These are phyloP conservation scores for Magnolia kwangsiensis DNA, from an alignment of 164 flowering plant species.

Conservation along the genomic window DNA sequence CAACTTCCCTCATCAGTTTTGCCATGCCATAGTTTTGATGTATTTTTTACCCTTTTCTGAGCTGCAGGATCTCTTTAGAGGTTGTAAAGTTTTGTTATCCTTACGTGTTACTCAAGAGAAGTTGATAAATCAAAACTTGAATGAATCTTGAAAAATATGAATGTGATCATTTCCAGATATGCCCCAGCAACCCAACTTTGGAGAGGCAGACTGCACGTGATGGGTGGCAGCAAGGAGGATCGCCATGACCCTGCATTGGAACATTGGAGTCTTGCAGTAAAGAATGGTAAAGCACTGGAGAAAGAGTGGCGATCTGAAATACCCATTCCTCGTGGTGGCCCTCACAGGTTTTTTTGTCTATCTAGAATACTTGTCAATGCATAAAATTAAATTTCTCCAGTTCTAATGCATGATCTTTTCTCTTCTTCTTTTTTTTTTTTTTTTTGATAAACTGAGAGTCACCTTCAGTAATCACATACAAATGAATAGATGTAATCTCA, in stretches of 20 bases:
- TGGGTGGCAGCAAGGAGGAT: conserved; percentile 98
- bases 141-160: neutral
- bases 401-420: neutral
- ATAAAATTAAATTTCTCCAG: neutral
- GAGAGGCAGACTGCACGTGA: conserved; percentile 98
- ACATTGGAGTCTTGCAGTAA: conserved; percentile 95
- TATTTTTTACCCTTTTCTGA: too few species aligned
- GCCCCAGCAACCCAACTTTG: conserved; percentile 97
- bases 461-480: too few species aligned
- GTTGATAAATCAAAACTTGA: neutral
- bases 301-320: conserved; percentile 74
- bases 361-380: neutral
- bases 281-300: conserved; percentile 79
- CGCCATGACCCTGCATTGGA: conserved; percentile 80
- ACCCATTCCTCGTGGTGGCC: conserved; percentile 97
- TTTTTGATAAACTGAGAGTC: too few species aligned
- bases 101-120: neutral
- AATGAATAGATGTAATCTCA: too few species aligned
- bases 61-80: too few species aligned
- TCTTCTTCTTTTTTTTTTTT: too few species aligned
- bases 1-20: too few species aligned
- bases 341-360: conserved; percentile 63
- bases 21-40: too few species aligned
- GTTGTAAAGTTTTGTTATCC: too few species aligned
- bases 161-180: conserved; percentile 46